phyloP scores from a whole-genome alignment of 2,329 filamentous ascomycete species.

The Escovopsis weberi region DNA sequence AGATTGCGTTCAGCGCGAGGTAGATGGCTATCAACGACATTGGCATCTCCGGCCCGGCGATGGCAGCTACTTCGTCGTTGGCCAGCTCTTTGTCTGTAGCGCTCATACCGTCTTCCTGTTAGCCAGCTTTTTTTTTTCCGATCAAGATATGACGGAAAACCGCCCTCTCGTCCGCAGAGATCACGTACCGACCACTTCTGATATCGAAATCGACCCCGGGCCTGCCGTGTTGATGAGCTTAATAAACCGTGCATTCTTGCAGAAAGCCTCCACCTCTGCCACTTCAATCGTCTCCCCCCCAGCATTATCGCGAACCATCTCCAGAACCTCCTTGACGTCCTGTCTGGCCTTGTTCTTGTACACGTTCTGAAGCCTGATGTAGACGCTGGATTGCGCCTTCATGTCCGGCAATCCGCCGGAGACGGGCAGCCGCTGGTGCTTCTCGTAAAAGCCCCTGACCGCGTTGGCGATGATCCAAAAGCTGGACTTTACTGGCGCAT shows the following conservation, averaged over 20 bases:
- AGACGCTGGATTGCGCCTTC: slow-evolving; percentile 86
- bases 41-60: slow-evolving; percentile 30
- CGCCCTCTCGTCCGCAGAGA: background rate
- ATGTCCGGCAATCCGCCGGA: slow-evolving; percentile 87
- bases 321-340: slow-evolving; percentile 63
- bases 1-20: slow-evolving; percentile 45
- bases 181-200: slow-evolving; percentile 39
- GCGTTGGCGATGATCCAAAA: slow-evolving; percentile 89
- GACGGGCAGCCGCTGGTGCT: slow-evolving; percentile 62
- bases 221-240: slow-evolving; percentile 57
- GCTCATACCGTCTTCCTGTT: background rate
- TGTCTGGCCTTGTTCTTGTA: slow-evolving; percentile 79
- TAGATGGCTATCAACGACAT: slow-evolving; percentile 55
- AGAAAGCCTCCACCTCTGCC: slow-evolving; percentile 77
- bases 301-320: slow-evolving; percentile 39
- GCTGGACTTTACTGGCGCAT: slow-evolving; percentile 25
- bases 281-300: slow-evolving; percentile 42
- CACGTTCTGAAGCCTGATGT: slow-evolving; percentile 79
- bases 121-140: background rate
- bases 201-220: slow-evolving; percentile 30
- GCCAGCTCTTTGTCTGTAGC: slow-evolving; percentile 36
- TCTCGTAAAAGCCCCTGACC: slow-evolving; percentile 59
- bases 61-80: slow-evolving; percentile 38
- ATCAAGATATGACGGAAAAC: background rate
- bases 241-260: slow-evolving; percentile 87